phyloP scores from a whole-genome alignment of 768 basidiomycete species.

The Mrakia gelida region DNA sequence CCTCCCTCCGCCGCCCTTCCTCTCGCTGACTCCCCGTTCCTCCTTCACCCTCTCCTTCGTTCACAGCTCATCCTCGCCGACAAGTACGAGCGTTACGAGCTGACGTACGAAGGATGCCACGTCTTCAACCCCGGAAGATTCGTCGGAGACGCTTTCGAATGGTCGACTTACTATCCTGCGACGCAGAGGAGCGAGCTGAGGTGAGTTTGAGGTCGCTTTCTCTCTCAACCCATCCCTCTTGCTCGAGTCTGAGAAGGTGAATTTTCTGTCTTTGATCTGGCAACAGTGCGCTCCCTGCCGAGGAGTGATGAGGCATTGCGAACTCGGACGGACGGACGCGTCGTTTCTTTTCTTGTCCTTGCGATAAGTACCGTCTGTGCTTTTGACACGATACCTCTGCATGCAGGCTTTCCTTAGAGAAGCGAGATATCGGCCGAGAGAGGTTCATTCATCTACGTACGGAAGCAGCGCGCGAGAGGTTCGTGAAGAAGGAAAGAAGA shows the following conservation, averaged over 20 bases:
- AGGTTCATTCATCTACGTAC: too few relatives aligned
- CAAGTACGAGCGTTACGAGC: conserved; percentile 90
- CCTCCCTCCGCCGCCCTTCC: not conserved
- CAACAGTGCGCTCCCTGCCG: not conserved
- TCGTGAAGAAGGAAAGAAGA: not conserved
- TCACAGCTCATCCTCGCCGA: conserved; percentile 83
- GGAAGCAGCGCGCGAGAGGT: too few relatives aligned
- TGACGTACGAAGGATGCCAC: conserved; percentile 96
- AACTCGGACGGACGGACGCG: too few relatives aligned
- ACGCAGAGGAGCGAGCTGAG: conserved; percentile 59
- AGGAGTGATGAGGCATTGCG: not conserved
- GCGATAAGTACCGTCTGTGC: too few relatives aligned
- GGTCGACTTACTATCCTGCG: conserved; percentile 86
- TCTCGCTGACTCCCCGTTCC: too few relatives aligned
- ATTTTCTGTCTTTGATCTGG: too few relatives aligned
- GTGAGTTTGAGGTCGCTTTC: conserved; percentile 21
- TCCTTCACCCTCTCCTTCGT: not conserved
- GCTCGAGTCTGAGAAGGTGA: too few relatives aligned
- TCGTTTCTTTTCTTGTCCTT: too few relatives aligned
- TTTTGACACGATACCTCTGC: too few relatives aligned
- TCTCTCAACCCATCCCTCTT: too few relatives aligned
- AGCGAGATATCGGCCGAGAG: too few relatives aligned
- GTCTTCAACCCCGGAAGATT: conserved; percentile 98
- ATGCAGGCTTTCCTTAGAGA: too few relatives aligned
- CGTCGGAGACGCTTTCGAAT: conserved; percentile 71